Percentiles rank a stretch among this genome's conserved stretches.
These are phyloP conservation scores for Ophiostoma quercus DNA, from an alignment of 2,329 filamentous ascomycete genomes.

Conservation along the genomic window DNA sequence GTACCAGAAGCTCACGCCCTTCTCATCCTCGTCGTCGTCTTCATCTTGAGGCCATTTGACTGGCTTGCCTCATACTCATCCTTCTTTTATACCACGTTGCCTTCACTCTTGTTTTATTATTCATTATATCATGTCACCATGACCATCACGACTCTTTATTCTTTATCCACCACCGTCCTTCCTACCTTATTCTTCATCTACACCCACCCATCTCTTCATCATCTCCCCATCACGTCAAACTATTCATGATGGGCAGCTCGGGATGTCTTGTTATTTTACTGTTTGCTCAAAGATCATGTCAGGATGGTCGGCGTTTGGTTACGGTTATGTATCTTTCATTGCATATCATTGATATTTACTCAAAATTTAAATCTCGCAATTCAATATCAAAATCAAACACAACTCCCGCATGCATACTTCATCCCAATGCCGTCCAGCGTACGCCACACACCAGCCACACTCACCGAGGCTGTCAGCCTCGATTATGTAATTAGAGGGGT, in stretches of 20 bases:
- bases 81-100: neutral
- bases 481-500: slow-evolving; percentile 12
- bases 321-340: neutral
- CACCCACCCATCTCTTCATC: neutral
- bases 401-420: neutral
- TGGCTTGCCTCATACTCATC: neutral
- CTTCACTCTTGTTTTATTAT: slow-evolving; percentile 1
- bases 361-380: neutral
- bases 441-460: slow-evolving; percentile 14
- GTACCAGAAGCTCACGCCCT: neutral
- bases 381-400: neutral
- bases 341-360: neutral
- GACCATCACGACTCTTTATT: neutral
- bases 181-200: neutral
- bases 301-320: slow-evolving; percentile 18
- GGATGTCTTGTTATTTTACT: neutral
- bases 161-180: neutral
- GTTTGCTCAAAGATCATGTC: neutral
- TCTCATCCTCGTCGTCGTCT: neutral
- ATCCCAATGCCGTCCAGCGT: neutral
- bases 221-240: neutral
- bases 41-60: neutral
- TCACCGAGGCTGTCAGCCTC: slow-evolving; percentile 1
- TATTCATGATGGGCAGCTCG: neutral
- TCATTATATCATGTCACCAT: neutral